These are phyloP conservation scores for Geotrichum macrosporum DNA, from an alignment of 1,139 yeast species.

Conservation along the genomic window DNA sequence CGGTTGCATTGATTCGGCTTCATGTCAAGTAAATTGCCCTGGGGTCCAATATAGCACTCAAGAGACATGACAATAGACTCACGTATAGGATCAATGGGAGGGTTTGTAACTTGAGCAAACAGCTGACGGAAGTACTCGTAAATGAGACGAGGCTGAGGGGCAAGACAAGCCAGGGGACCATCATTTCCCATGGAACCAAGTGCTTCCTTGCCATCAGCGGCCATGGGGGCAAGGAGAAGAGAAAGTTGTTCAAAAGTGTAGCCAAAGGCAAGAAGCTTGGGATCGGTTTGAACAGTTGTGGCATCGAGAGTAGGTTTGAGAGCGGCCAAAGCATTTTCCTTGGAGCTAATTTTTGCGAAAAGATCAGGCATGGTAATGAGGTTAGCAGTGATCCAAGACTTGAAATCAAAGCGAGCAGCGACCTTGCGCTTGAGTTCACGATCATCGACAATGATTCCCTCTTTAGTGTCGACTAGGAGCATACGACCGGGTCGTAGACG, in stretches of 20 bases:
- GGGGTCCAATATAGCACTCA: conserved; percentile 96
- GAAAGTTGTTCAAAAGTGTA: conserved; percentile 90
- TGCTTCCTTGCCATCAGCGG: conserved; percentile 83
- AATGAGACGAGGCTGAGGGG: conserved; percentile 84
- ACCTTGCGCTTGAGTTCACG: conserved; percentile 77
- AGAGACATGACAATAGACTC: conserved; percentile 95
- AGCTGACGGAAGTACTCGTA: conserved; percentile 94
- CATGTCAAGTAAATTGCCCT: conserved; percentile 92
- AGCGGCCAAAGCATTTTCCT: conserved; percentile 41
- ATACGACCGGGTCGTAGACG: conserved; percentile 94
- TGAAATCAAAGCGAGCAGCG: conserved; percentile 84
- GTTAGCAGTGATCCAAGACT: conserved; percentile 86
- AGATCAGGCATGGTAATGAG: conserved; percentile 79
- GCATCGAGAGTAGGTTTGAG: conserved; percentile 36
- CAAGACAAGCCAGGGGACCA: conserved; percentile 91
- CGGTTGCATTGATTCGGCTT: conserved; percentile 89
- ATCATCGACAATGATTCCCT: conserved; percentile 91
- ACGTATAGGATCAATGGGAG: conserved; percentile 97
- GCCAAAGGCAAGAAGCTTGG: conserved; percentile 80
- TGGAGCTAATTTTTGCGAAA: conserved; percentile 51
- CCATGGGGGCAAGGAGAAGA: conserved; percentile 88
- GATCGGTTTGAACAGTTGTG: conserved; percentile 64
- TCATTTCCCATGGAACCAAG: conserved; percentile 99
- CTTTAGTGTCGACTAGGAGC: conserved; percentile 90
- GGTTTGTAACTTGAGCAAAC: conserved; percentile 97